Conservation (phyloP, 2,329 filamentous ascomycete species). For the Dactylellina cionopaga region DNA sequence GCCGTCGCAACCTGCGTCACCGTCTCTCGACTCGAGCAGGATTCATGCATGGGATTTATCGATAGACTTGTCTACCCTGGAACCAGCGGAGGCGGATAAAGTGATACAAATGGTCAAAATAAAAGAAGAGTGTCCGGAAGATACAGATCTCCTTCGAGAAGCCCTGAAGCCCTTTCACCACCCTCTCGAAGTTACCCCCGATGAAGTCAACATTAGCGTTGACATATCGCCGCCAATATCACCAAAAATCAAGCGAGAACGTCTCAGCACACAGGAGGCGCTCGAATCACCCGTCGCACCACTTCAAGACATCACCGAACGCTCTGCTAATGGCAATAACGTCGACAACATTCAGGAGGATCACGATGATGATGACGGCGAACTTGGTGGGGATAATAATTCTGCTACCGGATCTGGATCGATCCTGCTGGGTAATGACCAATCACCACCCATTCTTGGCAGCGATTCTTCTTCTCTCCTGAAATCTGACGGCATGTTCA, state of each 20-base stretch:
- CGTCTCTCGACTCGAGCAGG: slow-evolving; percentile 5
- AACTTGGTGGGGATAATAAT: neutral
- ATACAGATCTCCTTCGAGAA: slow-evolving; percentile 31
- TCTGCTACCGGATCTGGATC: slow-evolving; percentile 33
- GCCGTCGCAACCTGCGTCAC: neutral
- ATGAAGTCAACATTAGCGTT: slow-evolving; percentile 27
- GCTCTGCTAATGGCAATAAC: slow-evolving; percentile 13
- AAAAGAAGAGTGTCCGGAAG: slow-evolving; percentile 41
- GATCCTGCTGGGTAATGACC: slow-evolving; percentile 28
- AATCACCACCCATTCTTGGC: slow-evolving; percentile 20
- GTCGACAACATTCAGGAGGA: neutral
- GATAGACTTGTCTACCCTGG: slow-evolving; percentile 24
- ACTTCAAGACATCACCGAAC: slow-evolving; percentile 36
- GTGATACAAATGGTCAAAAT: slow-evolving; percentile 38
- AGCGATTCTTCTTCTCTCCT: slow-evolving; percentile 20
- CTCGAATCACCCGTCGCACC: slow-evolving; percentile 18
- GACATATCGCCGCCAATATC: slow-evolving; percentile 35
- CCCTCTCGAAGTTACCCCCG: slow-evolving; percentile 1
- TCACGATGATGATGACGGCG: neutral
- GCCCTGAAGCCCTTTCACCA: slow-evolving; percentile 35
- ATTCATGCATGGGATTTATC: slow-evolving; percentile 40
- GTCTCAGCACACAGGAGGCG: slow-evolving; percentile 39
- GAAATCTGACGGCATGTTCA: slow-evolving; percentile 41
- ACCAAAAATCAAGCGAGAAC: slow-evolving; percentile 26
- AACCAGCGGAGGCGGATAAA: slow-evolving; percentile 22